phyloP scores from a whole-genome alignment of 108 stramenopile species.

The Nannochloropsis gaditana region DNA sequence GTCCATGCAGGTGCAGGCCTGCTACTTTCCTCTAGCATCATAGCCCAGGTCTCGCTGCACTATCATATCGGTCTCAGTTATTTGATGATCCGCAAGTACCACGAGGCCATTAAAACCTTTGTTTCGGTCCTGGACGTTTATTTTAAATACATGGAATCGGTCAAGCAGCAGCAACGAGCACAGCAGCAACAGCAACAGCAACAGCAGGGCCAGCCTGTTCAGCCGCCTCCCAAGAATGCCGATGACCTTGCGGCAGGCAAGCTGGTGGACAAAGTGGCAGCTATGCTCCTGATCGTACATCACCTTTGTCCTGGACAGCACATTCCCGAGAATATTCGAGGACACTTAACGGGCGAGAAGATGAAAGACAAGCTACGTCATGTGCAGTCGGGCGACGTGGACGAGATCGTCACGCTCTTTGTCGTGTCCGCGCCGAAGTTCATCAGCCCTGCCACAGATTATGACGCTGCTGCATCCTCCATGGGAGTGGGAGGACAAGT shows the following conservation, averaged over 20 bases:
- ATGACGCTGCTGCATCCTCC: constrained; percentile 39
- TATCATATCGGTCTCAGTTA: constrained; percentile 89
- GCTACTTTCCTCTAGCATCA: constrained; percentile 59
- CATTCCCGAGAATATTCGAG: constrained; percentile 4
- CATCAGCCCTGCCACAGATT: constrained; percentile 70
- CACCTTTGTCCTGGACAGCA: constrained; percentile 1
- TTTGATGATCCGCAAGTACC: constrained; percentile 88
- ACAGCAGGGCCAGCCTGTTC: background rate
- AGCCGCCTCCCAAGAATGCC: background rate
- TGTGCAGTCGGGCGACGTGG: background rate
- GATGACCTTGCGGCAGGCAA: constrained; percentile 14
- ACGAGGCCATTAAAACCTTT: constrained; percentile 71
- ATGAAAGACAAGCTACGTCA: background rate
- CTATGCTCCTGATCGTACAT: constrained; percentile 13
- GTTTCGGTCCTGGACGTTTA: constrained; percentile 54
- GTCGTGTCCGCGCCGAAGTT: constrained; percentile 77
- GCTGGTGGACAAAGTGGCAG: constrained; percentile 10
- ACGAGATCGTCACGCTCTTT: constrained; percentile 44
- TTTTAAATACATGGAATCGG: constrained; percentile 54
- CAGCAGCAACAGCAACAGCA: constrained; percentile 8
- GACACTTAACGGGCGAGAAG: constrained; percentile 8
- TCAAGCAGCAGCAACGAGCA: constrained; percentile 3
- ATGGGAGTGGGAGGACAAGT: background rate
- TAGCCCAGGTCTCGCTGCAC: constrained; percentile 70
- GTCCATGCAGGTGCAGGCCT: constrained; percentile 33